Percentiles rank a stretch among this genome's conserved stretches.
These are phyloP conservation scores for Ogataea sp. DNA, from an alignment of 805 yeast genomes.

Conservation along the genomic window DNA sequence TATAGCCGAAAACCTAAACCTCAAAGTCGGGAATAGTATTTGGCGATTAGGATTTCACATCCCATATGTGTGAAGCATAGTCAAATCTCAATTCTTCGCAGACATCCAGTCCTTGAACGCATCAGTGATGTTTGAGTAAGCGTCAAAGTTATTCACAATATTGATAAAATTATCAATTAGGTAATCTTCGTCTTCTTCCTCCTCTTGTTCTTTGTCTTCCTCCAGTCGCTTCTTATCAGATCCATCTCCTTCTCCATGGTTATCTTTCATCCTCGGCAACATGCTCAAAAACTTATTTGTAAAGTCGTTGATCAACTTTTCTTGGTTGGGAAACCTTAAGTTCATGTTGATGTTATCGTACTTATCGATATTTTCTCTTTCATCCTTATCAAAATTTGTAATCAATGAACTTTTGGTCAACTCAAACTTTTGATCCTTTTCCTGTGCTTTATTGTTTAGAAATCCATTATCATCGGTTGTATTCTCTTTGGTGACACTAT, in stretches of 20 bases:
- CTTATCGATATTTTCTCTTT: neutral
- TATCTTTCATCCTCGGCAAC: conserved; percentile 1
- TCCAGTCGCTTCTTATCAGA: neutral
- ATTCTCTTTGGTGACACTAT: conserved; percentile 3
- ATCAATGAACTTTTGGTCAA: conserved; percentile 17
- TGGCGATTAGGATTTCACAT: too few relatives aligned
- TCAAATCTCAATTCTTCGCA: neutral
- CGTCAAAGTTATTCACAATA: conserved; percentile 26
- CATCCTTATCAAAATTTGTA: conserved; percentile 23
- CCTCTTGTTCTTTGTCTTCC: conserved; percentile 11
- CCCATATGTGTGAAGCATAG: too few relatives aligned
- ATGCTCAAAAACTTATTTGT: neutral
- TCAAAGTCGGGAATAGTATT: too few relatives aligned
- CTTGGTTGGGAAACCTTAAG: neutral
- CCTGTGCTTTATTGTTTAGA: neutral
- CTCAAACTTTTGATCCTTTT: too few relatives aligned
- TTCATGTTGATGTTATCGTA: neutral
- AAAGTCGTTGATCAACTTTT: neutral
- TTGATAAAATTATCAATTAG: conserved; percentile 25
- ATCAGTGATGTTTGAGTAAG: conserved; percentile 24
- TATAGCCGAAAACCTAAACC: too few relatives aligned
- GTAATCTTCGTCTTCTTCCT: conserved; percentile 15
- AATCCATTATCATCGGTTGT: neutral
- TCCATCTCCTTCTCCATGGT: neutral
- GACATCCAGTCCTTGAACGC: conserved; percentile 28